phyloP scores from a whole-genome alignment of 2,329 filamentous ascomycete species.

The Nigrospora sphaerica region DNA sequence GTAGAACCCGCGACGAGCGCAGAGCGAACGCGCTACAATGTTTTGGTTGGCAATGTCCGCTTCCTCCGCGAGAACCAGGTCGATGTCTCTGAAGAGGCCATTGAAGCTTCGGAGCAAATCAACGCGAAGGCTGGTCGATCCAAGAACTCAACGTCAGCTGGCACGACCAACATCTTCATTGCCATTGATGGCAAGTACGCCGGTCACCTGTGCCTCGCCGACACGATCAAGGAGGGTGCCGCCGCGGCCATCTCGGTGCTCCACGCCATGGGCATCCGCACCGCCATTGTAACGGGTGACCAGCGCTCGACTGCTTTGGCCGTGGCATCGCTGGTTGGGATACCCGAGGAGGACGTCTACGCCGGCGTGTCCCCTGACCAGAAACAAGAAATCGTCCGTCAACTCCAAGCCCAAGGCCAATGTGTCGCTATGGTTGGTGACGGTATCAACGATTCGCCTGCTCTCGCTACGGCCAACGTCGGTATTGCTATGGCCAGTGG shows the following conservation, averaged over 20 bases:
- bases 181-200: slow-evolving; percentile 78
- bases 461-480: slow-evolving; percentile 83
- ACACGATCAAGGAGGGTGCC: slow-evolving; percentile 86
- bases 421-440: slow-evolving; percentile 95
- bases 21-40: slow-evolving; percentile 65
- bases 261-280: slow-evolving; percentile 75
- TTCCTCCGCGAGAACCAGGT: slow-evolving; percentile 70
- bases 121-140: slow-evolving; percentile 37
- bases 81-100: slow-evolving; percentile 53
- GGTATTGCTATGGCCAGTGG: slow-evolving; percentile 90
- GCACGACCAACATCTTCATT: slow-evolving; percentile 86
- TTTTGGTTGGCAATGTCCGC: slow-evolving; percentile 76
- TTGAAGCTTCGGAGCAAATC: slow-evolving; percentile 55
- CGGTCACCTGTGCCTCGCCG: slow-evolving; percentile 76
- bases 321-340: slow-evolving; percentile 77
- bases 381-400: slow-evolving; percentile 78
- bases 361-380: slow-evolving; percentile 86
- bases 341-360: slow-evolving; percentile 66
- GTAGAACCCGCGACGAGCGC: slow-evolving; percentile 68
- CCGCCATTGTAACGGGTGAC: slow-evolving; percentile 91
- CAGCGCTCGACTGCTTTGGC: slow-evolving; percentile 76
- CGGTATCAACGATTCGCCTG: slow-evolving; percentile 96
- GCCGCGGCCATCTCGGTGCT: slow-evolving; percentile 75
- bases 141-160: slow-evolving; percentile 41
- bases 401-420: slow-evolving; percentile 67